Evolutionary conservation across 2,329 filamentous ascomycete genomes (phyloP), one percentile per base, ranked within the genome.

Genomic region (Phialophora expanda): DNA sequence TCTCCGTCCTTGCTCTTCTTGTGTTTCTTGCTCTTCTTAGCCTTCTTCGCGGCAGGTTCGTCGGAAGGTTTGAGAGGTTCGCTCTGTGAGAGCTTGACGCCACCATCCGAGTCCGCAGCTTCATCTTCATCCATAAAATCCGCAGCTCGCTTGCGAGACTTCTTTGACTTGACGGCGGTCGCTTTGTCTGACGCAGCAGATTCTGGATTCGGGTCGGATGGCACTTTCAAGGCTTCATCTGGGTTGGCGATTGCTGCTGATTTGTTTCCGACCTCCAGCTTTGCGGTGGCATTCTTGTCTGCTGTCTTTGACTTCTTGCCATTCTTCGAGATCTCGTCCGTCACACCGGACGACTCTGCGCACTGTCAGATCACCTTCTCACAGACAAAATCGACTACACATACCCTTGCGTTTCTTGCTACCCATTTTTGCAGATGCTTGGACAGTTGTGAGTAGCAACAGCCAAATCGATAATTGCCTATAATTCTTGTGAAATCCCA

Each of bases 261-360:
- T 54, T 73, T 70, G 46, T 71, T 70, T 17, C 72, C 22, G 6
- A 70, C 54, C 24, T 65, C 56, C 0, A 58, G 26, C 60, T 76
- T 74, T 46, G 73, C 72, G 70, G 74, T 76, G 66, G 79, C 78
- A 66, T 74, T 56, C 32, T 75, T 71, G 44, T 78, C 72, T 55
- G 72, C 62, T 60, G 73, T 55, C 68, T 78, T 79, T 64, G 72
- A 71, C 58, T 70, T 71, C 48, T 76, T 75, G 69, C 75, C 76
- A 70, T 81, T 81, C 74, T 89, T 90, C 28, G 87, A 86, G 74
- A 85, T 85, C 26, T 67, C 53, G 53, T 68, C 66, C 7, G 30
- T 51, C 9, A 66, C 51, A 28, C 51, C 66, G 22, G 58, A 58
- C 24, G 68, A 64, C 32, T 65, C 67, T 68, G 56, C 24, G 24